phyloP scores from a whole-genome alignment of 169 alveolate genomes.

The Theileria annulata region DNA sequence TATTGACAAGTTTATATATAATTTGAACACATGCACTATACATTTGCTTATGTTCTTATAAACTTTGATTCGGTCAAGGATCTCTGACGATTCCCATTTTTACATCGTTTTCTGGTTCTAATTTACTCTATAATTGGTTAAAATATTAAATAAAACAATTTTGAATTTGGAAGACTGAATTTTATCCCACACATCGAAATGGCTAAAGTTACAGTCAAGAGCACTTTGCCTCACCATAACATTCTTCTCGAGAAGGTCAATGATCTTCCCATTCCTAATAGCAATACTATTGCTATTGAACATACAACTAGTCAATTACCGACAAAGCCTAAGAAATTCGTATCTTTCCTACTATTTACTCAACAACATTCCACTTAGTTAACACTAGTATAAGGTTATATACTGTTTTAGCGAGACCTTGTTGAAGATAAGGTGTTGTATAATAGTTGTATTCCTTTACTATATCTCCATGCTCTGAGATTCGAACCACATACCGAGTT shows the following conservation, averaged over 20 bases:
- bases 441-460: slow-evolving; percentile 67
- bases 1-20: slow-evolving; percentile 3
- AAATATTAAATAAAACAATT: background rate
- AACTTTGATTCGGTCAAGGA: background rate
- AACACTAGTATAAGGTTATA: background rate
- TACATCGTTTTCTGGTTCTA: background rate
- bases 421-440: slow-evolving; percentile 64
- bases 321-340: background rate
- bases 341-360: background rate
- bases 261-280: background rate
- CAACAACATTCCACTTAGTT: background rate
- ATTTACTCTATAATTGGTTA: background rate
- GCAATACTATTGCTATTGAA: background rate
- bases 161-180: background rate
- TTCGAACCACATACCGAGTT: slow-evolving; percentile 77
- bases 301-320: background rate
- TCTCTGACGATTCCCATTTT: background rate
- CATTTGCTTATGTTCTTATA: background rate
- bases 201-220: slow-evolving; percentile 10
- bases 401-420: slow-evolving; percentile 46
- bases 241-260: slow-evolving; percentile 12
- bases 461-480: slow-evolving; percentile 80
- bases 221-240: slow-evolving; percentile 7
- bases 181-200: background rate
- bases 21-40: background rate